Evolutionary conservation across 345 rosid species (phyloP), one percentile per base, ranked within the genome.

Genomic region (Eucalyptus urophylla): DNA sequence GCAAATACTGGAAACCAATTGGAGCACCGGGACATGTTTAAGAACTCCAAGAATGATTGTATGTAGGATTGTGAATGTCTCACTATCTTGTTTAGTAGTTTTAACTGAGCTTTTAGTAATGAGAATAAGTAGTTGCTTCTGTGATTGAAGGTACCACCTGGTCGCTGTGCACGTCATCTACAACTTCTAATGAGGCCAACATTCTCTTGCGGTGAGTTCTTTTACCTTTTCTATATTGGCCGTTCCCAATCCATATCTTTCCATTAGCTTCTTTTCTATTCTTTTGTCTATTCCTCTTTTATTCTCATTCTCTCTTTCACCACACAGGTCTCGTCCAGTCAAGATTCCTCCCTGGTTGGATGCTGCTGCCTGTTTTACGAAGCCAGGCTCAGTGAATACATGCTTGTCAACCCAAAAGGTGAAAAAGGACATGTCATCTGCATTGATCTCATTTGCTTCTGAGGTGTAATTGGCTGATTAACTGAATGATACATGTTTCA

Each of bases 301-400:
- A 76, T 76, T 43, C 29, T 76, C 85, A 11, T 33, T 65, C 22
- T 47, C 44, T 45, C n/a, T 62, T 89, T 58, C 49, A 76, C 56
- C 62, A 89, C 93, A 49, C 53, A 97, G 98, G 91, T 90, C 93
- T 53, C 89, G 90, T 43, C 89, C 93, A n/a, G 86, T 91, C 50
- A 93, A 92, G 87, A 49, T 93, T 89, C 97, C 96, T 50, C 88
- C 93, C 65, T 94, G 97, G 97, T 91, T 95, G 93, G 93, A 93
- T 88, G 45, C 91, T 53, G 93, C 94, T 86, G 88, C 92, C 22
- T 53, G 88, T 90, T 92, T 91, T 86, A 60, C 91, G 88, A 93
- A 87, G 89, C 90, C 90, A 8, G 49, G 89, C 90, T 91, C 95
- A 51, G 16, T 88, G 22, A 89, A 83, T 89, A 90, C 86, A 87